Evolutionary conservation across 192 early-diverging fungal genomes (phyloP).

Genomic region (Linderina pennispora): DNA sequence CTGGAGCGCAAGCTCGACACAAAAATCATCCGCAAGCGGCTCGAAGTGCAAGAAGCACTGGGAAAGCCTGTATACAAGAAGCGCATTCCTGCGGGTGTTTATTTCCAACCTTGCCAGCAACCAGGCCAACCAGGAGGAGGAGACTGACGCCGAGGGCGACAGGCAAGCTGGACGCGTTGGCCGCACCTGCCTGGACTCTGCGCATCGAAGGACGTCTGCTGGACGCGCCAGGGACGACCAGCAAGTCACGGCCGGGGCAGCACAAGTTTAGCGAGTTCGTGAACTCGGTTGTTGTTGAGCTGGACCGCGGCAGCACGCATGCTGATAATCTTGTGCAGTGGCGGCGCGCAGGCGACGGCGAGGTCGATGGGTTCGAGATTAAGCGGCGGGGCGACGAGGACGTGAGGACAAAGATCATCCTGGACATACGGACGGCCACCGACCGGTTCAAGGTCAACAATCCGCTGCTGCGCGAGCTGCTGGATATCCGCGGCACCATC

Average conservation of each 20-base stretch:
- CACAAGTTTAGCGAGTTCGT: conserved; percentile 87
- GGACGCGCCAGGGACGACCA: conserved; percentile 56
- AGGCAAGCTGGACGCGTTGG: conserved; percentile 32
- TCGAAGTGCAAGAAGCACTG: conserved; percentile 83
- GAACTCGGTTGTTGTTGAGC: conserved; percentile 74
- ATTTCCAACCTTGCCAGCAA: conserved; percentile 82
- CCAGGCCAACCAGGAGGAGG: conserved; percentile 45
- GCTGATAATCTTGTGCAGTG: conserved; percentile 53
- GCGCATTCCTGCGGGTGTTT: conserved; percentile 83
- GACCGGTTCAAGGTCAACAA: conserved; percentile 74
- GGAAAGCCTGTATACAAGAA: conserved; percentile 64
- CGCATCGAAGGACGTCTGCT: conserved; percentile 84
- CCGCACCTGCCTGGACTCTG: conserved; percentile 83
- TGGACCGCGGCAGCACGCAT: conserved; percentile 74
- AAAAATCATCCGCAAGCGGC: conserved; percentile 82
- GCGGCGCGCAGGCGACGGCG: conserved; percentile 28
- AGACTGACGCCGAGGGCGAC: conserved; percentile 7
- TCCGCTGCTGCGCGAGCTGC: conserved; percentile 62
- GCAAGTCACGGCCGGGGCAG: conserved; percentile 51
- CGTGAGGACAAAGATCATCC: conserved; percentile 70
- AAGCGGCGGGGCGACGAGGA: conserved; percentile 86
- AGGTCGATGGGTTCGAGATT: conserved; percentile 82
- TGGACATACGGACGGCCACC: conserved; percentile 73
- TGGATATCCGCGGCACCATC: conserved; percentile 58
- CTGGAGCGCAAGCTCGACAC: conserved; percentile 86